A percentile compares a stretch with the other conserved stretches of the same genome.
phyloP scores from a whole-genome alignment of 106 monocot genomes.

The Phalaenopsis equestris region DNA sequence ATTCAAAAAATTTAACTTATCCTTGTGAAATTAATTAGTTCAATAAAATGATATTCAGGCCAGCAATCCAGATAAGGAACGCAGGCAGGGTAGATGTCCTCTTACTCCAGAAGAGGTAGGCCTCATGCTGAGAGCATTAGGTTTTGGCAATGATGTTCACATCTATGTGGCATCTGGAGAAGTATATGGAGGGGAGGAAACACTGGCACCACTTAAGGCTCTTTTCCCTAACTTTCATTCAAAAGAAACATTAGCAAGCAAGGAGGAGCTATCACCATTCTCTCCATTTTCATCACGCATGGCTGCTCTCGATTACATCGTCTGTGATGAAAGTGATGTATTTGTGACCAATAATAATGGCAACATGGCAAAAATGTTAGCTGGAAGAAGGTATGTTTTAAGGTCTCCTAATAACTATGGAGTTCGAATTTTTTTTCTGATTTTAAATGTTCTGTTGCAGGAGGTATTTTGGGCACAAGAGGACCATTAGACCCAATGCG shows the following conservation, averaged over 20 bases:
- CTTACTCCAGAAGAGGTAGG: slow-evolving; percentile 83
- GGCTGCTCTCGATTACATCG: slow-evolving; percentile 91
- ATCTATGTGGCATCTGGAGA: slow-evolving; percentile 91
- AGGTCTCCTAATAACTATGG: background rate
- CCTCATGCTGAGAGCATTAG: slow-evolving; percentile 73
- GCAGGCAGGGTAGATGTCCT: slow-evolving; percentile 81
- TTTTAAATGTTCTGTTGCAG: slow-evolving; percentile 13
- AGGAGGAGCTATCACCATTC: slow-evolving; percentile 67
- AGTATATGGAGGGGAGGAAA: slow-evolving; percentile 74
- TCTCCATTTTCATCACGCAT: slow-evolving; percentile 72
- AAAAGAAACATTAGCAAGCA: slow-evolving; percentile 65
- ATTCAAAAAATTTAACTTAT: background rate
- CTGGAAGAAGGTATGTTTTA: slow-evolving; percentile 64
- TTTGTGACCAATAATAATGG: slow-evolving; percentile 94
- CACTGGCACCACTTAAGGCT: slow-evolving; percentile 77
- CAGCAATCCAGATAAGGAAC: slow-evolving; percentile 70
- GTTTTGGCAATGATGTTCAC: slow-evolving; percentile 67
- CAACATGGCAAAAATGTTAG: slow-evolving; percentile 88
- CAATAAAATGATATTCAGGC: slow-evolving; percentile 19
- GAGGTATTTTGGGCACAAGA: slow-evolving; percentile 72
- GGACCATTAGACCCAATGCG: slow-evolving; percentile 57
- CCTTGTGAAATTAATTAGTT: background rate
- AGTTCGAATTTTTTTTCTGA: background rate
- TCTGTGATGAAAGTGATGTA: slow-evolving; percentile 78
- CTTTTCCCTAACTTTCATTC: slow-evolving; percentile 80